Evolutionary conservation across 2,329 filamentous ascomycete genomes (phyloP).

Genomic region (Bipolaris cookei): DNA sequence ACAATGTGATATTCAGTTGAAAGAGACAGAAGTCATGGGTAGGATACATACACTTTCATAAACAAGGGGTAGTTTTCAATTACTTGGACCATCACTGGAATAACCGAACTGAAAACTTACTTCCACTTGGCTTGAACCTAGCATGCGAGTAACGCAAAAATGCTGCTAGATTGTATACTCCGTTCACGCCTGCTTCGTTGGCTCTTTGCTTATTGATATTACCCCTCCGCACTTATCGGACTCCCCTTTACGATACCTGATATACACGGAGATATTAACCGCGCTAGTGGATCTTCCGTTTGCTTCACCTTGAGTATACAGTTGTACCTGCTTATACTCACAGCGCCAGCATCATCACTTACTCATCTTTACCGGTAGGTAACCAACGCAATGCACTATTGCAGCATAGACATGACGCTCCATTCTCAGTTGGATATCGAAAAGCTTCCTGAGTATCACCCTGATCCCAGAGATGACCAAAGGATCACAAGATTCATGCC

Average conservation of each 20-base stretch:
- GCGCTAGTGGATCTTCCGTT: not conserved
- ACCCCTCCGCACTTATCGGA: not conserved
- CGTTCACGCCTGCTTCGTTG: not conserved
- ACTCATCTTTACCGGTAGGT: not conserved
- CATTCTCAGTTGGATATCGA: slow-evolving; percentile 52
- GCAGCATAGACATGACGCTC: slow-evolving; percentile 50
- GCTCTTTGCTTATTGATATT: not conserved
- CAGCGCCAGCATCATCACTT: not conserved
- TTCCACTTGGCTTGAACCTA: too few species aligned
- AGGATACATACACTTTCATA: too few species aligned
- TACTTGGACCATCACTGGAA: too few species aligned
- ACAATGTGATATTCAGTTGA: too few species aligned
- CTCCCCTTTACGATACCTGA: not conserved
- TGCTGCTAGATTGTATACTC: not conserved
- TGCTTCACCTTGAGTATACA: not conserved
- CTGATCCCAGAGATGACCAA: slow-evolving; percentile 23
- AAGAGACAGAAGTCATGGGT: too few species aligned
- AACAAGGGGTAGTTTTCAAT: too few species aligned
- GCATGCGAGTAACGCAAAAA: not conserved
- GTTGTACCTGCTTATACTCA: not conserved
- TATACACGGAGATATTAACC: not conserved
- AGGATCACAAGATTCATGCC: slow-evolving; percentile 15
- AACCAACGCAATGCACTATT: slow-evolving; percentile 35
- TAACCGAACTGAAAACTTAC: too few species aligned
- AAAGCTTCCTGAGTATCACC: slow-evolving; percentile 48